Percentiles rank a stretch among this genome's conserved stretches.
These are phyloP conservation scores for Populus tremula DNA, from an alignment of 345 rosid species.

Conservation along the genomic window DNA sequence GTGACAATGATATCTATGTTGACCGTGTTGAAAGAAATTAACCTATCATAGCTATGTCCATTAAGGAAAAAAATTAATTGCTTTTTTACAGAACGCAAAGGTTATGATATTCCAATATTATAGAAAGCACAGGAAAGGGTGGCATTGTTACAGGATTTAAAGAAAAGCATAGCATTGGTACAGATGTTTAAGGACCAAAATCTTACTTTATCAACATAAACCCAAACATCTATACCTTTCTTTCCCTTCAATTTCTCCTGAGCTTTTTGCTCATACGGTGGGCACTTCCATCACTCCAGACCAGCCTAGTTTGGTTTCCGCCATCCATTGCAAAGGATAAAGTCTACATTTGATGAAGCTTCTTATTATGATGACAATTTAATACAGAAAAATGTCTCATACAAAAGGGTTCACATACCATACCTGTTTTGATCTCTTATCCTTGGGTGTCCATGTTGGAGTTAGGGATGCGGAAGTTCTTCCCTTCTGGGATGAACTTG, in stretches of 20 bases:
- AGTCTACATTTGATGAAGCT: conserved; percentile 40
- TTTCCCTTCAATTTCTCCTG: conserved; percentile 11
- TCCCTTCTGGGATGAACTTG: conserved; percentile 35
- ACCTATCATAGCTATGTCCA: neutral
- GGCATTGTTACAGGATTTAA: neutral
- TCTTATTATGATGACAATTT: neutral
- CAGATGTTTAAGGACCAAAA: conserved; percentile 8
- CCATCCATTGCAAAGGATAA: conserved; percentile 50
- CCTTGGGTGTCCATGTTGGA: conserved; percentile 58
- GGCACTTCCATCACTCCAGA: conserved; percentile 57
- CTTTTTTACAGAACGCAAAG: neutral
- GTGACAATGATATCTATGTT: neutral
- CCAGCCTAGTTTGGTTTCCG: conserved; percentile 72
- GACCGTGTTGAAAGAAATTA: neutral
- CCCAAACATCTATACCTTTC: neutral
- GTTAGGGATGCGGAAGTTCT: conserved; percentile 37
- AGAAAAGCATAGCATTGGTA: neutral
- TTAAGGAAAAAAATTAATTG: neutral
- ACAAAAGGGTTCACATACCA: conserved; percentile 17
- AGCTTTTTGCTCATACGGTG: conserved; percentile 29
- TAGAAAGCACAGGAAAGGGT: neutral
- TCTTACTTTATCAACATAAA: neutral
- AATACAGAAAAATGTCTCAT: neutral
- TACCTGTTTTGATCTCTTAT: conserved; percentile 73
- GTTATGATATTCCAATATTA: neutral